Base-by-base conservation (phyloP, 1,284 basidiomycete genomes). In the Sutorius eximius region DNA sequence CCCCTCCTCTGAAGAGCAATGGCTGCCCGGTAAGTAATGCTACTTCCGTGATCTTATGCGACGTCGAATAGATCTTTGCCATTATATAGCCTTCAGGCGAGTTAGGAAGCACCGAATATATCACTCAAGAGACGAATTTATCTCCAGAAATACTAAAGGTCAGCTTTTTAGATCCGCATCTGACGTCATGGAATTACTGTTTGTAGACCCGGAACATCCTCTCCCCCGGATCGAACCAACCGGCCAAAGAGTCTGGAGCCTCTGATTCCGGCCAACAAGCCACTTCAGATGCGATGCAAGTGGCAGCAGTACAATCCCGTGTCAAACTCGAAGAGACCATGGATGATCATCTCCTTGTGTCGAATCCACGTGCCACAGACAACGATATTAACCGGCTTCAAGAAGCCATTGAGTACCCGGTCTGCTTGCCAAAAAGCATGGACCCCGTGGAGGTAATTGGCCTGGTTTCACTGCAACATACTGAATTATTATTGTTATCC, bases 61-160 rank as follows among this genome's bases (percentile, higher is more conserved):
- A 27, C n/a, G 5, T 22, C 5, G n/a, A 40, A 34, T 20, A n/a
- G 16, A 42, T 16, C n/a, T 40, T 45, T 3, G 3, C 44, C 43
- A 20, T 34, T 42, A 7, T 27, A 44, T 32, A 64, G 63, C 36
- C 49, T 40, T 29, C 12, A 42, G 18, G 36, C 7, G 45, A 56
- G 30, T 10, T n/a, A 1, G 33, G n/a, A 12, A 36, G 13, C 29
- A 30, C 37, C 22, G 18, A 51, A 37, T 36, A 37, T 16, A 40
- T 49, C 1, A 29, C 40, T 29, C 40, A 34, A 13, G 41, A 47
- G 12, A 18, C 24, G 16, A 22, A 3, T 9, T 2, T 33, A 41
- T n/a, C 42, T 47, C 51, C 8, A 49, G 46, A 45, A 24, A 36
- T 32, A 20, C 4, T 12, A 6, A 41, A 69, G 60, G 65, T 69